Evolutionary conservation across 2,329 filamentous ascomycete genomes (phyloP), one percentile per base, ranked within the genome.

Genomic region (Fusarium sp.): DNA sequence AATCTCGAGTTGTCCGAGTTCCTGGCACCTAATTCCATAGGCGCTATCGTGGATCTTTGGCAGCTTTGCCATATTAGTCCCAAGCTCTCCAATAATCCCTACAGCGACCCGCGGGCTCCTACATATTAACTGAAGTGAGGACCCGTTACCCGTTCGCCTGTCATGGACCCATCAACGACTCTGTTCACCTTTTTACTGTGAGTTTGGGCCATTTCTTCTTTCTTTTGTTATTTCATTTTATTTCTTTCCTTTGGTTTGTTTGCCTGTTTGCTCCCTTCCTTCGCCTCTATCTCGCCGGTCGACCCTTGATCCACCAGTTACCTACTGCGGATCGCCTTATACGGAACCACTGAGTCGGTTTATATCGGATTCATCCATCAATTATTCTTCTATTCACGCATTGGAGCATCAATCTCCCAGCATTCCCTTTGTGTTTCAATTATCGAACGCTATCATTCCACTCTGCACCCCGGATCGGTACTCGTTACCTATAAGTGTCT

Each of bases 101-200:
- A 57, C 65, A 22, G 39, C 51, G 43, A 62, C 35, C 48, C 41
- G 51, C 58, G 54, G 67, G 58, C 63, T 65, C 56, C 59, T 69
- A 64, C 72, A 73, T 73, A 74, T 71, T 73, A 68, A 73, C 68
- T 64, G 45, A 43, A 61, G 57, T 33, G 49, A 65, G 30, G 43
- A 22, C 56, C 54, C 56, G 64, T 62, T 55, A 59, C 47, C 52
- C 45, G 43, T 54, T 54, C 53, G 53, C 60, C 67, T 65, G 48
- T 46, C 75, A 87, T 88, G 86, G 85, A 88, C 78, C 86, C 86
- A 53, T 83, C 83, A 41, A 90, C 88, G 22, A 89, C 89, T 61
- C 86, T 92, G 70, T 85, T 90, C 75, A 90, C 89, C 63, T 91
- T 92, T 77, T 84, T 88, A 79, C 78, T 90, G 88, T 90, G 82